Evolutionary conservation across 176 grass and related monocot genomes (phyloP).

Genomic region (Metroxylon sagu): DNA sequence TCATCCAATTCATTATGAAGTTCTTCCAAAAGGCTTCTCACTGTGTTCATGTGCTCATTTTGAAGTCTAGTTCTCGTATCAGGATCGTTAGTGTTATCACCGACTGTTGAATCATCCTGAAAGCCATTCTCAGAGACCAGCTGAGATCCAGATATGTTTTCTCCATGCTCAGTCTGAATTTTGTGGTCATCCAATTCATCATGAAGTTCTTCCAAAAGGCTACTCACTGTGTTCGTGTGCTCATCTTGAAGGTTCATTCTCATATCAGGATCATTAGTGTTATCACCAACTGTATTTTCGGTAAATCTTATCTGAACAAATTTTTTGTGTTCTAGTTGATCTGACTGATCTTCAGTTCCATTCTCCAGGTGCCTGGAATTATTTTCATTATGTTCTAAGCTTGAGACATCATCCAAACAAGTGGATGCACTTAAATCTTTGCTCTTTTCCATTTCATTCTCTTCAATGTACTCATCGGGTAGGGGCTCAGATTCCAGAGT

Average conservation of each 20-base stretch:
- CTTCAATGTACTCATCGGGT: too few relatives aligned
- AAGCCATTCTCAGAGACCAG: too few relatives aligned
- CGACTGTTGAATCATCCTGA: too few relatives aligned
- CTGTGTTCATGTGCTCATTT: not conserved
- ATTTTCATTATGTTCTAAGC: constrained; percentile 1
- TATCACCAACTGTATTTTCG: too few relatives aligned
- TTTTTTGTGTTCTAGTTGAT: constrained; percentile 13
- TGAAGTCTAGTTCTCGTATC: too few relatives aligned
- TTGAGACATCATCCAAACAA: not conserved
- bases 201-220: constrained; percentile 5
- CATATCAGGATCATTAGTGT: too few relatives aligned
- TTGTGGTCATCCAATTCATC: not conserved
- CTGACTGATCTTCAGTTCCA: not conserved
- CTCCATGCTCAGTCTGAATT: constrained; percentile 12
- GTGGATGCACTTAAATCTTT: too few relatives aligned
- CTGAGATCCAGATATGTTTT: not conserved
- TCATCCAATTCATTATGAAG: too few relatives aligned
- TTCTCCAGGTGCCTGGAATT: not conserved
- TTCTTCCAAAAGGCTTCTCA: constrained; percentile 14
- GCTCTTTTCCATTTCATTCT: too few relatives aligned
- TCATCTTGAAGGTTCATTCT: not conserved
- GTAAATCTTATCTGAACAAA: too few relatives aligned
- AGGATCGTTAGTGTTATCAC: too few relatives aligned
- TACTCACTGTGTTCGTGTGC: constrained; percentile 1
- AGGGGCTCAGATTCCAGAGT: too few relatives aligned